These are phyloP conservation scores for Groenewaldozyma auringiensis DNA, from an alignment of 1,139 yeast genomes.

Conservation along the genomic window DNA sequence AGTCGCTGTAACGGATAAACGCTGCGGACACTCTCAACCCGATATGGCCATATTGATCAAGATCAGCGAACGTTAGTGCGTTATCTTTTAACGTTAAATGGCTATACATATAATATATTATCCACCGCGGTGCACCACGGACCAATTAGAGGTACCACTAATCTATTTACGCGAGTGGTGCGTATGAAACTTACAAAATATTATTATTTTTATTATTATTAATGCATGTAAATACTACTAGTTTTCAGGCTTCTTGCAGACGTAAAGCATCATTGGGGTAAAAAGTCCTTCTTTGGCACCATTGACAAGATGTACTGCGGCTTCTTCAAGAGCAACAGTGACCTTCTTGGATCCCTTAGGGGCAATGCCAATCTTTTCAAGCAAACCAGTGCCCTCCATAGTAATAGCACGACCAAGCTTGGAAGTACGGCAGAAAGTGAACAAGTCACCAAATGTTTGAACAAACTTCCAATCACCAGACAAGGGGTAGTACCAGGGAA, in stretches of 20 bases:
- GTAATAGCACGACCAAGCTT: constrained; percentile 78
- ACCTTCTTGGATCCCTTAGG: constrained; percentile 92
- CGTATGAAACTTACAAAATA: background rate
- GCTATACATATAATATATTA: too few species aligned
- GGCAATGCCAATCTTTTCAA: constrained; percentile 82
- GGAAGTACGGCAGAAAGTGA: constrained; percentile 86
- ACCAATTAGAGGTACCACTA: background rate
- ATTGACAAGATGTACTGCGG: constrained; percentile 88
- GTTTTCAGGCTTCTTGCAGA: constrained; percentile 65
- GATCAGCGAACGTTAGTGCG: background rate
- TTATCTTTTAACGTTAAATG: too few species aligned
- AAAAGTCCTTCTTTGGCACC: constrained; percentile 87
- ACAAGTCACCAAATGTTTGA: constrained; percentile 69
- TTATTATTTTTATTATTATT: too few species aligned
- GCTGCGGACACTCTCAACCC: too few species aligned
- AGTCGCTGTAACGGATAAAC: too few species aligned
- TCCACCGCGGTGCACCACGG: background rate
- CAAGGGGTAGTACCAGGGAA: constrained; percentile 98
- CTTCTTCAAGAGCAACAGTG: constrained; percentile 89
- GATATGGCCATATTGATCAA: background rate
- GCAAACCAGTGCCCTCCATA: constrained; percentile 64
- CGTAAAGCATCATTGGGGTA: constrained; percentile 94
- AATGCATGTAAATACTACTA: background rate
- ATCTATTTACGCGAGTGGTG: background rate
- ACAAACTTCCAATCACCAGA: constrained; percentile 88